Conservation (phyloP, 352 stramenopile genomes). For the Phytophthora chlamydospora region DNA sequence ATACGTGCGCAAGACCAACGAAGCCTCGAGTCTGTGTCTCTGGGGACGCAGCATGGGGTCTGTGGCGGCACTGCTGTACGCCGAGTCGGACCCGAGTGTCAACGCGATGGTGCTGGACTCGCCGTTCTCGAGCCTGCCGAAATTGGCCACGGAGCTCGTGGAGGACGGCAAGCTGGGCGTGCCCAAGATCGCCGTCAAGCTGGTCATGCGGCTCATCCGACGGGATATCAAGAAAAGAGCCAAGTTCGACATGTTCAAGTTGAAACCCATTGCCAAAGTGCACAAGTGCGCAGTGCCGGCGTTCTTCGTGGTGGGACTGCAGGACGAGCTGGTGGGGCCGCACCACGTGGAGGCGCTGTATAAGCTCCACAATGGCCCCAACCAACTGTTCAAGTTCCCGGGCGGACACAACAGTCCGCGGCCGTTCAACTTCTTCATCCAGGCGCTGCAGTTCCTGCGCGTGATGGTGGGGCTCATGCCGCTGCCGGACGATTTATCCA, state of each 20-base stretch:
- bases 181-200: conserved; percentile 78
- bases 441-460: conserved; percentile 79
- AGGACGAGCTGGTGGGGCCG: conserved; percentile 83
- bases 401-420: conserved; percentile 83
- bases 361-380: conserved; percentile 77
- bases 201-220: conserved; percentile 85
- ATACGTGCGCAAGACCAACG: conserved; percentile 57
- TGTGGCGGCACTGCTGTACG: conserved; percentile 76
- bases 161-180: conserved; percentile 85
- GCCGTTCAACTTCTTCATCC: conserved; percentile 79
- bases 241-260: conserved; percentile 90
- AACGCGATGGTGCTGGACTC: conserved; percentile 87
- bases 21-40: conserved; percentile 69
- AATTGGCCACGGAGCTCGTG: conserved; percentile 75
- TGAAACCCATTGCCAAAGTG: conserved; percentile 79
- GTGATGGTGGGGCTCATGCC: conserved; percentile 83
- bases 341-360: conserved; percentile 79
- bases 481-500: conserved; percentile 61
- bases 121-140: conserved; percentile 79
- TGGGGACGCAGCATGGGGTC: conserved; percentile 86
- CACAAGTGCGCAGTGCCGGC: conserved; percentile 75
- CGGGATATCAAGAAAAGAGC: conserved; percentile 79
- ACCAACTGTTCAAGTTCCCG: conserved; percentile 81
- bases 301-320: conserved; percentile 78
- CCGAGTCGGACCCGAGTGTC: conserved; percentile 56